phyloP scores from a whole-genome alignment of 495 filamentous ascomycete genomes.

The Penicillium parvum region DNA sequence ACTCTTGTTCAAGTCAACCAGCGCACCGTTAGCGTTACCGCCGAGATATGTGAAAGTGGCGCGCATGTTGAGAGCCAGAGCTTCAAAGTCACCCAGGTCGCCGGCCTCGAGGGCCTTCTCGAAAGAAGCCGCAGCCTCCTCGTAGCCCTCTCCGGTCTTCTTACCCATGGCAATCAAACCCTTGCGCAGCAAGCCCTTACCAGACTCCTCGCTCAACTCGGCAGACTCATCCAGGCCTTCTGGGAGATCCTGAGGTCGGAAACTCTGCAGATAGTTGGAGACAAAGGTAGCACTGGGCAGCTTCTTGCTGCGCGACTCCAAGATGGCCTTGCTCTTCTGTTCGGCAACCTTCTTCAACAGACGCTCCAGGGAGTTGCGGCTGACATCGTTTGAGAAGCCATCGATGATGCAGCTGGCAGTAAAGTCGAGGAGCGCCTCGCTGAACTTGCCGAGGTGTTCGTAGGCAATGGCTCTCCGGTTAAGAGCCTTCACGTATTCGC shows the following conservation, averaged over 20 bases:
- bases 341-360: constrained; percentile 97
- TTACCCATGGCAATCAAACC: constrained; percentile 75
- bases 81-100: constrained; percentile 74
- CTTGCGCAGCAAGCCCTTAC: constrained; percentile 77
- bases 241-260: constrained; percentile 74
- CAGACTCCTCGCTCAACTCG: constrained; percentile 71
- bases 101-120: constrained; percentile 79
- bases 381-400: constrained; percentile 82
- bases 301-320: constrained; percentile 72
- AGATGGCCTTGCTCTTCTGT: constrained; percentile 79
- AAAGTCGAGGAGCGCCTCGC: constrained; percentile 93
- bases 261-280: constrained; percentile 97
- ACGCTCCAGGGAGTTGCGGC: constrained; percentile 84
- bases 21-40: constrained; percentile 77
- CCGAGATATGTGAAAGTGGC: constrained; percentile 92
- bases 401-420: constrained; percentile 99
- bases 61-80: constrained; percentile 89
- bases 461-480: constrained; percentile 95
- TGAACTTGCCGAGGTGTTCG: constrained; percentile 84
- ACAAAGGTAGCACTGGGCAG: constrained; percentile 94
- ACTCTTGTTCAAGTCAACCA: constrained; percentile 83
- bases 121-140: constrained; percentile 78
- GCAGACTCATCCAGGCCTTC: constrained; percentile 74
- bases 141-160: constrained; percentile 85
- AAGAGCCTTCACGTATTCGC: constrained; percentile 94